Conservation (phyloP, 1,284 basidiomycete species). For the Thecaphora thlaspeos region DNA sequence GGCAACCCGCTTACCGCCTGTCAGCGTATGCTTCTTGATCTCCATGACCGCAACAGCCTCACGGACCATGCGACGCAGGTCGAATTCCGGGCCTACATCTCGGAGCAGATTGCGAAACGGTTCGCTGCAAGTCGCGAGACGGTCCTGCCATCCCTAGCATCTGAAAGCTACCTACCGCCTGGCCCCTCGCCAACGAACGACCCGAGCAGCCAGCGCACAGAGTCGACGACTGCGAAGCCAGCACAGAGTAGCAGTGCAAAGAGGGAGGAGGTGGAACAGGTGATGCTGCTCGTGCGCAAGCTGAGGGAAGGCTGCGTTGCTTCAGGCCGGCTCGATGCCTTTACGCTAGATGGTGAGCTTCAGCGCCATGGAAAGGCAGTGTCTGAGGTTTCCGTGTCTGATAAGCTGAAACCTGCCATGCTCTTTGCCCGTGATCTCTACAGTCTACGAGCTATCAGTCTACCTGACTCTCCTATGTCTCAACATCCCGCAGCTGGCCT, state of each 20-base stretch:
- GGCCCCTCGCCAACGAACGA: too few species aligned
- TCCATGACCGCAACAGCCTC: constrained; percentile 2
- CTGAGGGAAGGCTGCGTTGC: constrained; percentile 27
- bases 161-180: neutral
- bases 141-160: neutral
- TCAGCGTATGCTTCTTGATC: neutral
- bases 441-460: constrained; percentile 22
- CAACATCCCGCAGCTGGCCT: constrained; percentile 14
- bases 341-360: constrained; percentile 14
- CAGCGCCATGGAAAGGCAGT: too few species aligned
- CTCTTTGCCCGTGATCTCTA: neutral
- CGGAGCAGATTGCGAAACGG: constrained; percentile 3
- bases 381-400: too few species aligned
- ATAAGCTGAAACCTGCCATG: neutral
- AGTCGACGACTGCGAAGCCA: too few species aligned
- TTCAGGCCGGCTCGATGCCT: constrained; percentile 13
- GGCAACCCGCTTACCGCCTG: too few species aligned
- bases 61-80: constrained; percentile 9
- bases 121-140: neutral
- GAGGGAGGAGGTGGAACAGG: constrained; percentile 19
- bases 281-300: constrained; percentile 23
- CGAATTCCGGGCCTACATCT: constrained; percentile 28
- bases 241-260: too few species aligned
- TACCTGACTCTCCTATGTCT: constrained; percentile 10
- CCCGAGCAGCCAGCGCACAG: too few species aligned